Conservation (phyloP, 1,284 basidiomycete species). For the Marasmius sp. region DNA sequence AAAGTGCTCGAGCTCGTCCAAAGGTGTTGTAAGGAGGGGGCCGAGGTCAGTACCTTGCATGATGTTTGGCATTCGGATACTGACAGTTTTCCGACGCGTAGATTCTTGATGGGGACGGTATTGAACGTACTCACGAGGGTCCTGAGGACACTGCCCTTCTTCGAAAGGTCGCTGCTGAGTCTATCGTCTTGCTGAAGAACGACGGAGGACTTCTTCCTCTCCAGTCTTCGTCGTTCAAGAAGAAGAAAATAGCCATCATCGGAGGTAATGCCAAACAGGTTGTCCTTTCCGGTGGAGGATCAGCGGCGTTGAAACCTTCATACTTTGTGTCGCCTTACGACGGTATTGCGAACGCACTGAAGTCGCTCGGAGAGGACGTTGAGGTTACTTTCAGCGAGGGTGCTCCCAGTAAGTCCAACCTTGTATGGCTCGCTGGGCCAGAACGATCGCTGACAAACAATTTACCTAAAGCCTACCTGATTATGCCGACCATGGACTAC, state of each 20-base stretch:
- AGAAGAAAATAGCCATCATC: slow-evolving; percentile 73
- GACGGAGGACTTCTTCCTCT: slow-evolving; percentile 61
- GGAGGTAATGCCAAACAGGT: slow-evolving; percentile 74
- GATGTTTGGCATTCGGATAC: neutral
- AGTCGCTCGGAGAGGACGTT: slow-evolving; percentile 36
- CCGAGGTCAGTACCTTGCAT: slow-evolving; percentile 44
- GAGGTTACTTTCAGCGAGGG: slow-evolving; percentile 52
- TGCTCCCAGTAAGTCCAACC: slow-evolving; percentile 20
- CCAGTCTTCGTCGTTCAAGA: slow-evolving; percentile 31
- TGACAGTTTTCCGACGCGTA: slow-evolving; percentile 19
- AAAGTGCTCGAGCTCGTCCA: slow-evolving; percentile 67
- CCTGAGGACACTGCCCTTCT: slow-evolving; percentile 61
- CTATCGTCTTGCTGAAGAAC: slow-evolving; percentile 79
- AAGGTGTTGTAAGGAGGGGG: slow-evolving; percentile 59
- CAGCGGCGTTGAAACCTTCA: slow-evolving; percentile 69
- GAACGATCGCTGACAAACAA: neutral
- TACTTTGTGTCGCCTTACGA: slow-evolving; percentile 74
- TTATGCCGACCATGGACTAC: slow-evolving; percentile 63
- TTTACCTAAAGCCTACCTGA: slow-evolving; percentile 49
- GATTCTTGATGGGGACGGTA: slow-evolving; percentile 67
- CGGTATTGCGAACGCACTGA: slow-evolving; percentile 57
- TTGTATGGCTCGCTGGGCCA: neutral
- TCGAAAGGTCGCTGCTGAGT: slow-evolving; percentile 60
- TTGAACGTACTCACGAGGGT: slow-evolving; percentile 60
- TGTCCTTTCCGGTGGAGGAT: slow-evolving; percentile 75